Evolutionary conservation across 2,329 filamentous ascomycete genomes (phyloP).

Genomic region (Raffaelea albimanens): DNA sequence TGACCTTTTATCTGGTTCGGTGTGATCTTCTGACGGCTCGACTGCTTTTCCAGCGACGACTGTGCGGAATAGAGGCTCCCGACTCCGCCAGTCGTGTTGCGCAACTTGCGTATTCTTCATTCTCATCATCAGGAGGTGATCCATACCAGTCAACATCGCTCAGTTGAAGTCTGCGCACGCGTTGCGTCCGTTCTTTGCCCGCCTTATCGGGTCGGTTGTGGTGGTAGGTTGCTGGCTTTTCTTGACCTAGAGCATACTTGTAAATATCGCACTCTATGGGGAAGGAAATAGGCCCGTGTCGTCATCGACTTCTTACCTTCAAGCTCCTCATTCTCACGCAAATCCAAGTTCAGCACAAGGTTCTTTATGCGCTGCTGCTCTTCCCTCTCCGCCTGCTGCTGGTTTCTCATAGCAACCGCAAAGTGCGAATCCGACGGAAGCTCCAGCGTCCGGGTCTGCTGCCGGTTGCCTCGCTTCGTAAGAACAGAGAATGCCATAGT

Average conservation of each 20-base stretch:
- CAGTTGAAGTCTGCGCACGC: slow-evolving; percentile 81
- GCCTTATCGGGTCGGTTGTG: slow-evolving; percentile 47
- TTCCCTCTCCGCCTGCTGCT: slow-evolving; percentile 89
- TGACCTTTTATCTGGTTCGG: too few relatives aligned
- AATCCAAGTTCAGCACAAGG: slow-evolving; percentile 90
- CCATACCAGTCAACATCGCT: slow-evolving; percentile 95
- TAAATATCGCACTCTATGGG: not conserved
- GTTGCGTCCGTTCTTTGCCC: slow-evolving; percentile 62
- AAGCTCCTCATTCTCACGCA: slow-evolving; percentile 70
- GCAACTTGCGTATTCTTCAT: not conserved
- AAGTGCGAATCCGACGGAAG: slow-evolving; percentile 87
- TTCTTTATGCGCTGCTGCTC: slow-evolving; percentile 99
- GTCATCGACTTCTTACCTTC: slow-evolving; percentile 54
- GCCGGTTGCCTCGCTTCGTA: slow-evolving; percentile 91
- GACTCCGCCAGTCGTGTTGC: too few relatives aligned
- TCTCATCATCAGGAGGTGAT: not conserved
- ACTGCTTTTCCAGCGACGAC: too few relatives aligned
- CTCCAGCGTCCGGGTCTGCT: slow-evolving; percentile 91
- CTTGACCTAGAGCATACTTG: slow-evolving; percentile 29
- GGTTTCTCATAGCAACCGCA: slow-evolving; percentile 89
- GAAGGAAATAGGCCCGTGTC: too few relatives aligned
- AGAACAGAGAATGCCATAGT: slow-evolving; percentile 97
- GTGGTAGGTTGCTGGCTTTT: slow-evolving; percentile 38
- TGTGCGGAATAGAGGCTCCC: too few relatives aligned
- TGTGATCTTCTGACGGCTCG: too few relatives aligned